Conservation (phyloP, 495 filamentous ascomycete species). For the Recurvomyces mirabilis region DNA sequence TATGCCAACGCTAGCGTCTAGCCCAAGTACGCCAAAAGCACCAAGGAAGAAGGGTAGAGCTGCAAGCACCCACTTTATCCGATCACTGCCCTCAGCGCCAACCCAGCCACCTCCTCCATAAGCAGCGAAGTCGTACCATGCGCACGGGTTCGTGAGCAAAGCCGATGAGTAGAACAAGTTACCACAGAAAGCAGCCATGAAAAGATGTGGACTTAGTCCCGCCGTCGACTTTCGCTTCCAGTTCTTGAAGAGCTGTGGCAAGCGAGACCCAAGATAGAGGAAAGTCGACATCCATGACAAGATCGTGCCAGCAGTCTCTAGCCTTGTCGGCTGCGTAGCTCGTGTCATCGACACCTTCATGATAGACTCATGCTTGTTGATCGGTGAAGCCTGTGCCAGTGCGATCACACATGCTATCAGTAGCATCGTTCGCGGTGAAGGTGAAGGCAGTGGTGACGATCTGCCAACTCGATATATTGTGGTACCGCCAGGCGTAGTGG, state of each 20-base stretch:
- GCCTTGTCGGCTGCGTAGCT: constrained; percentile 14
- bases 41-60: constrained; percentile 62
- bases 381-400: constrained; percentile 27
- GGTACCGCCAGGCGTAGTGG: constrained; percentile 14
- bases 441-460: constrained; percentile 12
- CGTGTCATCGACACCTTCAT: constrained; percentile 10
- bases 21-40: constrained; percentile 53
- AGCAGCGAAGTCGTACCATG: constrained; percentile 48
- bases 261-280: constrained; percentile 58
- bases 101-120: constrained; percentile 61
- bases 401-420: constrained; percentile 28
- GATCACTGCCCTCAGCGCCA: constrained; percentile 46
- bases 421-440: constrained; percentile 24
- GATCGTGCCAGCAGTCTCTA: constrained; percentile 43
- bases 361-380: constrained; percentile 18
- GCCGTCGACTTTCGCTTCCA: constrained; percentile 53
- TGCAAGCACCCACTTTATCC: constrained; percentile 45
- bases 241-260: constrained; percentile 64
- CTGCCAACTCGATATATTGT: constrained; percentile 16
- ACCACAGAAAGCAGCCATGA: constrained; percentile 60
- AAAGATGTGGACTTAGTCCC: constrained; percentile 57
- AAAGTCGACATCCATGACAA: constrained; percentile 56
- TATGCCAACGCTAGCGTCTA: constrained; percentile 55
- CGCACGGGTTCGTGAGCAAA: constrained; percentile 55
- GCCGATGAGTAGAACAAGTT: constrained; percentile 64